Base-by-base conservation (phyloP, 306 rosid genomes). In the Cucurbita ficifolia region DNA sequence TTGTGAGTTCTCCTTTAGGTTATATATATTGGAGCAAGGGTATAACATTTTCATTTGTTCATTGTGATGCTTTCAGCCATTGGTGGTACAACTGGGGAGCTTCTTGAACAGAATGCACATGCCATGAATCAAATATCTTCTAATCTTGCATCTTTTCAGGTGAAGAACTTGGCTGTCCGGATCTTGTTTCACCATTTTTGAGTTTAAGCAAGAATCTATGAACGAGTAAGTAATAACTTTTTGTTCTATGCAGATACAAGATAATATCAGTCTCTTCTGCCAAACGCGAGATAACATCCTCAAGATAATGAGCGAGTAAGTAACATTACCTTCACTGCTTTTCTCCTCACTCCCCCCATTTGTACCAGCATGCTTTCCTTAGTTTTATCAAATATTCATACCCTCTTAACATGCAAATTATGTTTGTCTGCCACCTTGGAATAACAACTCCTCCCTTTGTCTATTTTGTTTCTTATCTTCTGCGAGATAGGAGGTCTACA, bases 61-160 rank as follows among this genome's bases (percentile, higher is more conserved):
- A 24, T 55, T 82, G 18, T 35, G 69, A 21, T 76, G 58, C 76
- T 46, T 76, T 65, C 83, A 84, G 87, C 79, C 24, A 84, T 84
- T 76, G 87, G 83, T 43, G 87, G 87, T 70, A 53, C 76, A 45
- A 81, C 83, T 11, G 87, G 85, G 35, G 87, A 81, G 48, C 85
- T 84, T 79, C 83, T 84, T 62, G 87, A 84, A 76, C 83, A 81
- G 74, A 84, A 81, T 67, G 75, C 77, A 2, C 79, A 84, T 45
- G 83, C 82, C 69, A 74, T 84, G 83, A 79, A 79, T 81, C 87
- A 81, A 70, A 81, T 84, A 24, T 84, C 87, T 8, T 76, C 81
- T 36, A 84, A 84, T 33, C 76, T 84, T 52, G 72, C 83, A 69
- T 73, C 75, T 76, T 79, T 76, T 76, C 87, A 79, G 87, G 87